Conservation (phyloP, 257 asterid genomes). For the Solanum phureja region DNA sequence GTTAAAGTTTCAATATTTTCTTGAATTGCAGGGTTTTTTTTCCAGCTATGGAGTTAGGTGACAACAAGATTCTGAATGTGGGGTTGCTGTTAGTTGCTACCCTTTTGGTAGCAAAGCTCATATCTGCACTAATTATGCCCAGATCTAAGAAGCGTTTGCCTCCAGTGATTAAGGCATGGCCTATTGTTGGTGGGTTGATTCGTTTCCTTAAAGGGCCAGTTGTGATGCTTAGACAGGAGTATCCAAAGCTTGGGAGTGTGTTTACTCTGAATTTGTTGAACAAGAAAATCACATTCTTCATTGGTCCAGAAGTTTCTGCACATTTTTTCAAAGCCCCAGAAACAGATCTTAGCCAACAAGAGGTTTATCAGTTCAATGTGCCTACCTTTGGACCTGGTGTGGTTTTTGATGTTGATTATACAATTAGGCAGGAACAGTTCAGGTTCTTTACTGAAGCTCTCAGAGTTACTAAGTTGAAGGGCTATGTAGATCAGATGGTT, state of each 20-base stretch:
- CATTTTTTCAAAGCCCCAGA: constrained; percentile 95
- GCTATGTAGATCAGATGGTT: constrained; percentile 86
- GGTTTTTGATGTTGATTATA: constrained; percentile 87
- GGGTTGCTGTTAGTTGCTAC: constrained; percentile 72
- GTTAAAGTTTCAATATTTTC: background rate
- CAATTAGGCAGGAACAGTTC: constrained; percentile 86
- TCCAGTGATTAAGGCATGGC: constrained; percentile 38
- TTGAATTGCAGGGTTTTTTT: background rate
- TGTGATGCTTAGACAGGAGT: no score
- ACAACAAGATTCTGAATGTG: constrained; percentile 39
- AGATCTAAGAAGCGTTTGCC: constrained; percentile 68
- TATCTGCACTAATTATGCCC: constrained; percentile 50
- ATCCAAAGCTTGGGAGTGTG: no score
- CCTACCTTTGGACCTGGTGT: constrained; percentile 97
- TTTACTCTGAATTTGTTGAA: constrained; percentile 17
- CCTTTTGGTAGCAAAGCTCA: constrained; percentile 52
- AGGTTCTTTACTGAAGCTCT: constrained; percentile 92
- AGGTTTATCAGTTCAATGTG: constrained; percentile 83
- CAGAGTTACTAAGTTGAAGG: constrained; percentile 71
- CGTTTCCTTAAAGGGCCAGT: no score
- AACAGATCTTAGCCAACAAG: constrained; percentile 85
- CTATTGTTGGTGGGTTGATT: no score
- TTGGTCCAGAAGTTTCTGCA: constrained; percentile 93
- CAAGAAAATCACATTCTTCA: constrained; percentile 77
- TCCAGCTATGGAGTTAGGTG: constrained; percentile 29